Evolutionary conservation across 2,329 filamentous ascomycete species (phyloP), one percentile per base, ranked within the genome.

Genomic region (Curvularia hawaiiensis): DNA sequence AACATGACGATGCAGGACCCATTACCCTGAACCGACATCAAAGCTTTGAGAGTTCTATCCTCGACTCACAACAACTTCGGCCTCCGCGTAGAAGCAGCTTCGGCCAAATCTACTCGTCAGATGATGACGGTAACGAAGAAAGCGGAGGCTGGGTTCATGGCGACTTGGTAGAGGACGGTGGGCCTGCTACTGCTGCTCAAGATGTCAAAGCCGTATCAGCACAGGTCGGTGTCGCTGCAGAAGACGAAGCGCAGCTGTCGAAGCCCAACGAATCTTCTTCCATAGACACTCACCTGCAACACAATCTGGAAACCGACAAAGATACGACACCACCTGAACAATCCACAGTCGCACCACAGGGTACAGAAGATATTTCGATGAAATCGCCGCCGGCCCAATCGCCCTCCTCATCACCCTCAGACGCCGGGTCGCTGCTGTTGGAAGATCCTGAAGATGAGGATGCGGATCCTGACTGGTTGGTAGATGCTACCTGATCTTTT

Each of bases 401-500:
- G 14, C 52, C 49, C 22, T 16, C 50, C 2, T 66, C 69, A 7
- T 70, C 67, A 4, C 64, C 63, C 18, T 73, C 70, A 41, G 82
- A 85, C 38, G 50, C 55, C 0, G 81, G 79, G 0, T 86, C 84
- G 5, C 68, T 87, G 46, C 73, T 85, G 8, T 84, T 85, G 1
- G 83, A 88, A 64, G 86, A 88, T 64, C 85, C 86, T 0, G 86
- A 88, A 31, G 86, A 88, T 63, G 84, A 87, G 49, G 85, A 88
- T 68, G 85, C 85, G 2, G 85, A 88, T 61, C 86, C 86, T 3
- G 85, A 88, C 43, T 88, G 86, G 86, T 70, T 88, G 43, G 66
- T 75, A 2, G 71, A 74, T 50, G 70, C 41, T 31, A 58, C 56
- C 1, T 58, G 40, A 20, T 3, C 10, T 16, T 46, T 45, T 30